Conservation (phyloP, 345 rosid genomes). For the Rhizophora apiculata region DNA sequence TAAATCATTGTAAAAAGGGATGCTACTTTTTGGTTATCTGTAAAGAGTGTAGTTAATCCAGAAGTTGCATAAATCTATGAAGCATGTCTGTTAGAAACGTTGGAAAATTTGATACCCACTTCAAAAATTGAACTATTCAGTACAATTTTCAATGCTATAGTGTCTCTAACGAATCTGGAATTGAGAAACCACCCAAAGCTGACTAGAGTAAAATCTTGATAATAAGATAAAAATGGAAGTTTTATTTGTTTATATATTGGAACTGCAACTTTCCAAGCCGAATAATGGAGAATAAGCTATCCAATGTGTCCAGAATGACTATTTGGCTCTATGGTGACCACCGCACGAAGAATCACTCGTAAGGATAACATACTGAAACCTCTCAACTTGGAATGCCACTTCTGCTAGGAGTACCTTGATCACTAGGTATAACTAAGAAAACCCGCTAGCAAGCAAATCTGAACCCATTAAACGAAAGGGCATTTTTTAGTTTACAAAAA, state of each 20-base stretch:
- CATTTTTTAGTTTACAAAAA: too few relatives aligned
- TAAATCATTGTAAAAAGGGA: conserved; percentile 13
- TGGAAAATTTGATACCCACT: conserved; percentile 25
- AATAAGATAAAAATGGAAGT: conserved; percentile 59
- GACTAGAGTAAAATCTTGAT: conserved; percentile 18
- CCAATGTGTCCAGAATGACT: too few relatives aligned
- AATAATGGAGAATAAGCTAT: too few relatives aligned
- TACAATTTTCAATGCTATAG: neutral
- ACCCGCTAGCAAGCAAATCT: too few relatives aligned
- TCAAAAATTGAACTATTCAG: neutral
- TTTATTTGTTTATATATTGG: conserved; percentile 44
- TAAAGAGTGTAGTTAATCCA: conserved; percentile 12
- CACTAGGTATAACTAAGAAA: too few relatives aligned
- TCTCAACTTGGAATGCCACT: too few relatives aligned
- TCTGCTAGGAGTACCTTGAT: too few relatives aligned
- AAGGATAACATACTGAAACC: too few relatives aligned
- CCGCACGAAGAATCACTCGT: too few relatives aligned
- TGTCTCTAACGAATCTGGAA: conserved; percentile 7
- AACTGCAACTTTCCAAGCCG: conserved; percentile 24
- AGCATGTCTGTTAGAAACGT: conserved; percentile 55
- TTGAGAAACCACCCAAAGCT: conserved; percentile 21
- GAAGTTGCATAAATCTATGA: conserved; percentile 19
- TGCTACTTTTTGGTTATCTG: conserved; percentile 20
- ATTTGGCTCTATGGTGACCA: too few relatives aligned
- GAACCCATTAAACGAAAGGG: too few relatives aligned